A percentile compares a stretch with the other conserved stretches of the same genome.
Evolutionary conservation across 2,329 filamentous ascomycete species (phyloP).

Genomic region (Myriosclerotinia scirpicola): DNA sequence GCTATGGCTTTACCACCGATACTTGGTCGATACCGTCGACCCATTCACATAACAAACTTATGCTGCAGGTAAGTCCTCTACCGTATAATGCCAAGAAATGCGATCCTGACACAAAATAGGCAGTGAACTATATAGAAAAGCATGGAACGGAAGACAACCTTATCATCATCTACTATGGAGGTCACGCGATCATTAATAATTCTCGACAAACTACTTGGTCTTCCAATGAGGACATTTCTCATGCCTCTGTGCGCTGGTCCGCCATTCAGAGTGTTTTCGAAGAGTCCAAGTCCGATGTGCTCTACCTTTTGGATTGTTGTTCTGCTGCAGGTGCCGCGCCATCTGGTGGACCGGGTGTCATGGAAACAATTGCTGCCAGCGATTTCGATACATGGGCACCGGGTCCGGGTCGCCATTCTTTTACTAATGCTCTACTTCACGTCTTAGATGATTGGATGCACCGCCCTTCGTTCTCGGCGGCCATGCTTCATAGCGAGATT

Average conservation of each 20-base stretch:
- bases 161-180: conserved; percentile 34
- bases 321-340: conserved; percentile 29
- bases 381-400: conserved; percentile 28
- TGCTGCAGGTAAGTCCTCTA: conserved; percentile 27
- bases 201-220: conserved; percentile 32
- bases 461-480: conserved; percentile 29
- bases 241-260: conserved; percentile 31
- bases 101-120: conserved; percentile 23
- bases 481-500: conserved; percentile 33
- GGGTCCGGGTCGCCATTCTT: conserved; percentile 27
- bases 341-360: conserved; percentile 24
- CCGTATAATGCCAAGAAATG: background rate
- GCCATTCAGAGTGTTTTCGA: conserved; percentile 33
- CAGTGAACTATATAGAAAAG: conserved; percentile 30
- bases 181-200: conserved; percentile 32
- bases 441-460: conserved; percentile 31
- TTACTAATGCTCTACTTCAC: conserved; percentile 30
- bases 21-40: conserved; percentile 33
- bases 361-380: conserved; percentile 31
- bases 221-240: conserved; percentile 20
- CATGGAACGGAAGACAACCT: conserved; percentile 29
- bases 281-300: conserved; percentile 29
- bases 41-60: conserved; percentile 32
- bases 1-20: conserved; percentile 33
- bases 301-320: conserved; percentile 31